Evolutionary conservation across 1,284 basidiomycete species (phyloP), one percentile per base, ranked within the genome.

Genomic region (Quambalaria eucalypti): DNA sequence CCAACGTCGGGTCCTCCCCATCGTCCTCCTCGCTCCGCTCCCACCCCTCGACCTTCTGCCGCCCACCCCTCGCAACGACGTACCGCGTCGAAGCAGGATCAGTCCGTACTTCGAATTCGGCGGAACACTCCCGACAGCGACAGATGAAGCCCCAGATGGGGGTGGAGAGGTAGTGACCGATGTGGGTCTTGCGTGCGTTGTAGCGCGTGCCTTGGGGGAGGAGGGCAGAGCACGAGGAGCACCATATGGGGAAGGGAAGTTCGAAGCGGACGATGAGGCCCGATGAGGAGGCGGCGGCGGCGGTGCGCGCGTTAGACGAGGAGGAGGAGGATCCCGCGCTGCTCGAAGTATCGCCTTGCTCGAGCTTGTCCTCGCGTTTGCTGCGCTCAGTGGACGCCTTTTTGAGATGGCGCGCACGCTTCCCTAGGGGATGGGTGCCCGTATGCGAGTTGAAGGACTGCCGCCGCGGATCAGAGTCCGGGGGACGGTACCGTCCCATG

Each of bases 81-180:
- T 98, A 98, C 21, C 86, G 83, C 0, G 93, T 91, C 68, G 96
- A 95, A 90, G 95, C 87, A 0, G 92, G 95, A 72, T 99, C 95
- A 1, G 95, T 99, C 62, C 91, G 83, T 53, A 99, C 91, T 78
- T 95, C 92, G 62, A 99, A 97, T 87, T 87, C 90, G 23, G 85
- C 84, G 57, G 84, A 83, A 71, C 95, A 98, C 1, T 93, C 78
- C 74, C 95, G 90, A 72, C 95, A 98, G 80, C 97, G 98, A 78
- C 93, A 98, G 36, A 88, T 82, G 75, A 99, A 99, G 0, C 85
- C 87, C 76, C 81, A 97, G 52, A 99, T 95, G 2, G 91, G 88
- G 0, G 92, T 97, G 23, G 86, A 87, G 71, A 88, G 90, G 78
- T 99, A 98, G 62, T 83, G 85, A n/a, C 92, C 95, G 19, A 95